phyloP scores from a whole-genome alignment of 2,329 filamentous ascomycete species.

The Aureobasidium lini region DNA sequence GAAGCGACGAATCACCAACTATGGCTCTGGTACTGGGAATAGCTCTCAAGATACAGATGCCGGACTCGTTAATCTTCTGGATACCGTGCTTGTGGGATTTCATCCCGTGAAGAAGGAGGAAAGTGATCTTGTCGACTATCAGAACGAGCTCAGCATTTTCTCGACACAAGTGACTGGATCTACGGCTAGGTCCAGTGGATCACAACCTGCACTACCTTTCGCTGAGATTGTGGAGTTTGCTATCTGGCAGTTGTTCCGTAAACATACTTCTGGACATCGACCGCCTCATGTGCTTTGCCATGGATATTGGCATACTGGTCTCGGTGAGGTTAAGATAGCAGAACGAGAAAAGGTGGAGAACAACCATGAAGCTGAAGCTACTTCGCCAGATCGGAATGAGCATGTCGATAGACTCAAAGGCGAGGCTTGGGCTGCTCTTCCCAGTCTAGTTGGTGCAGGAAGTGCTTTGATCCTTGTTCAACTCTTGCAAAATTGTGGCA shows the following conservation, averaged over 20 bases:
- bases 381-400: constrained; percentile 58
- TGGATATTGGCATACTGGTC: constrained; percentile 58
- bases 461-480: constrained; percentile 72
- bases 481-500: constrained; percentile 66
- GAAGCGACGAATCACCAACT: constrained; percentile 41
- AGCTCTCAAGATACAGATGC: constrained; percentile 22
- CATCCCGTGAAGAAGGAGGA: constrained; percentile 35
- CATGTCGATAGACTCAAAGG: constrained; percentile 62
- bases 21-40: constrained; percentile 40
- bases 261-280: constrained; percentile 40
- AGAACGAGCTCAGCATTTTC: constrained; percentile 36
- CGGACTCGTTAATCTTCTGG: constrained; percentile 53
- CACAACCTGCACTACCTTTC: constrained; percentile 7
- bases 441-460: constrained; percentile 64
- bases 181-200: constrained; percentile 24
- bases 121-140: constrained; percentile 21
- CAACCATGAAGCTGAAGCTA: constrained; percentile 65
- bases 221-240: constrained; percentile 40
- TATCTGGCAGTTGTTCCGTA: constrained; percentile 69
- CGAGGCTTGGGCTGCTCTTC: constrained; percentile 66
- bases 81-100: constrained; percentile 60
- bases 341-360: constrained; percentile 32
- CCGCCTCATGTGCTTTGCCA: constrained; percentile 75
- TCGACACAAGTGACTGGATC: constrained; percentile 36
- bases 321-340: constrained; percentile 22